These are phyloP conservation scores for Botrytis sinoallii DNA, from an alignment of 2,329 filamentous ascomycete genomes.

Conservation along the genomic window DNA sequence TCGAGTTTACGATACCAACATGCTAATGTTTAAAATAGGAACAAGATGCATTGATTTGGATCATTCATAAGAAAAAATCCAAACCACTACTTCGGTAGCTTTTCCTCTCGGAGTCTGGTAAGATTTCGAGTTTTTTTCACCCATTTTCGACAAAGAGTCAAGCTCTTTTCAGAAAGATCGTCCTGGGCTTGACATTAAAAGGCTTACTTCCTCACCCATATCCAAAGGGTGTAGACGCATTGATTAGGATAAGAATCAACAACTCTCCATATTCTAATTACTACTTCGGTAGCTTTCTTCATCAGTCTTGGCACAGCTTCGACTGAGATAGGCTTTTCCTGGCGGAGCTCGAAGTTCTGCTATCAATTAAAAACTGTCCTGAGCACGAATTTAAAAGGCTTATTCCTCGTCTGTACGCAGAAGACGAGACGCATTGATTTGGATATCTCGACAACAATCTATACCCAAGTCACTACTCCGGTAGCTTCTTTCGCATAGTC, in stretches of 20 bases:
- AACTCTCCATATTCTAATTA: background rate
- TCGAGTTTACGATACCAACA: no score
- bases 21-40: background rate
- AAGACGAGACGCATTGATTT: background rate
- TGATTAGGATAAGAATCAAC: background rate
- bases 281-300: background rate
- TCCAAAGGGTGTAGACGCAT: background rate
- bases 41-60: background rate
- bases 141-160: no score
- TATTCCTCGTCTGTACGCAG: background rate
- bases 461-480: background rate
- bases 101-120: background rate
- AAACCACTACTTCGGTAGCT: background rate
- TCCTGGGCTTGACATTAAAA: background rate
- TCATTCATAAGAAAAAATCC: background rate
- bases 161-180: no score
- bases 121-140: background rate
- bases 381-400: background rate
- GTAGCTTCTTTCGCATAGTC: background rate
- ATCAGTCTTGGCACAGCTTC: background rate
- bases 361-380: background rate
- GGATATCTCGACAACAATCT: background rate
- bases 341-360: background rate
- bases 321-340: background rate
- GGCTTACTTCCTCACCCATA: background rate